Conservation (phyloP, 2,329 filamentous ascomycete species). For the Calonectria hawksworthii region DNA sequence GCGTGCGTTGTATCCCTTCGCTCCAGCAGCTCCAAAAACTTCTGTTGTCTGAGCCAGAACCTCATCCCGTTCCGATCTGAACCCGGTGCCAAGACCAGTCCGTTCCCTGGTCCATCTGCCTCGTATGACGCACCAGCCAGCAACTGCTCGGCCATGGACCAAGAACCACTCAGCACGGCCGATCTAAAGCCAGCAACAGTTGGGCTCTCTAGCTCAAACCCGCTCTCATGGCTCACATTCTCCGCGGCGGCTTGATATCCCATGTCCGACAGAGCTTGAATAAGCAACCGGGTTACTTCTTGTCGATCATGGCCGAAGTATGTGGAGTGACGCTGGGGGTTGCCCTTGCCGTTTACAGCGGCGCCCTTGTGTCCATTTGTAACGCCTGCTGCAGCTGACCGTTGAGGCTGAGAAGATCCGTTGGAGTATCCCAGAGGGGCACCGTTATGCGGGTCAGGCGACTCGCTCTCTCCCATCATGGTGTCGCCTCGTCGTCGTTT, state of each 20-base stretch:
- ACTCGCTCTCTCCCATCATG: conserved; percentile 75
- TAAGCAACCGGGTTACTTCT: conserved; percentile 92
- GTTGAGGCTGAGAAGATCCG: conserved; percentile 56
- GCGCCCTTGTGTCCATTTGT: conserved; percentile 65
- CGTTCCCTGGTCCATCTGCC: conserved; percentile 60
- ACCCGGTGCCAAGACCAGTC: conserved; percentile 80
- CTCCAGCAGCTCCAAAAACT: conserved; percentile 93
- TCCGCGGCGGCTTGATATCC: conserved; percentile 86
- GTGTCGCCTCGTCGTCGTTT: conserved; percentile 70
- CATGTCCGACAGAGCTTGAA: conserved; percentile 90
- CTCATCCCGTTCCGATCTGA: conserved; percentile 85
- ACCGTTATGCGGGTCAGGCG: conserved; percentile 68
- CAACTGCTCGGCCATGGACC: conserved; percentile 87
- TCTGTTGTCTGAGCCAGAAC: conserved; percentile 92
- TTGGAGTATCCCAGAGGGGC: conserved; percentile 56
- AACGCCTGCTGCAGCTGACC: conserved; percentile 40
- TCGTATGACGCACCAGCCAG: conserved; percentile 70
- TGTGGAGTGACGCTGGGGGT: conserved; percentile 42
- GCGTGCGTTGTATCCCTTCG: conserved; percentile 79
- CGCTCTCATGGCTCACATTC: conserved; percentile 83
- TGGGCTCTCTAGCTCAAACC: conserved; percentile 87
- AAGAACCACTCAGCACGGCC: conserved; percentile 84
- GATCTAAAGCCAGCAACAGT: conserved; percentile 88
- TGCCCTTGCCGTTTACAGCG: conserved; percentile 65
- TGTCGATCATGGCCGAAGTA: conserved; percentile 93